These are phyloP conservation scores for Globisporangium solare DNA, from an alignment of 352 stramenopile genomes.

Conservation along the genomic window DNA sequence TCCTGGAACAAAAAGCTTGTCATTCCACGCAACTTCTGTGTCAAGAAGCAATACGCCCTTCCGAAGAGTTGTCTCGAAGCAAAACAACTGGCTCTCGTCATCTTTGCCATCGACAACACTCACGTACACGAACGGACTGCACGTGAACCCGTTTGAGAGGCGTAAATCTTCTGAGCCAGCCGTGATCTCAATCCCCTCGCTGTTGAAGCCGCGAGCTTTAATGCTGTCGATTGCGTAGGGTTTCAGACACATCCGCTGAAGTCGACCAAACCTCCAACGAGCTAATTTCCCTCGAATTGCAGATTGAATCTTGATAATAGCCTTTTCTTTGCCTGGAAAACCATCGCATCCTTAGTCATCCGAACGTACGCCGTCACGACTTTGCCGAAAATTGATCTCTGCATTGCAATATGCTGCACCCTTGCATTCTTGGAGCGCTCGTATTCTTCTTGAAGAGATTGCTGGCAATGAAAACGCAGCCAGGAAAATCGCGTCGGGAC, in stretches of 20 bases:
- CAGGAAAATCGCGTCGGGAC: constrained; percentile 52
- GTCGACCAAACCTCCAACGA: constrained; percentile 35
- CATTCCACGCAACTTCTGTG: constrained; percentile 43
- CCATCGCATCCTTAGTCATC: constrained; percentile 54
- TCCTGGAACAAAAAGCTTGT: constrained; percentile 61
- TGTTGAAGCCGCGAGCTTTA: constrained; percentile 19
- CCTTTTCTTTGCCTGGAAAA: constrained; percentile 53
- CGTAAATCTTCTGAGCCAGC: constrained; percentile 36
- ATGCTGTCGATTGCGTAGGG: constrained; percentile 48
- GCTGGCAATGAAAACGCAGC: constrained; percentile 51
- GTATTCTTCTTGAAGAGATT: constrained; percentile 48
- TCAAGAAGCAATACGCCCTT: constrained; percentile 20
- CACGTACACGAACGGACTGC: constrained; percentile 71
- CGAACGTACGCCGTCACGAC: constrained; percentile 59
- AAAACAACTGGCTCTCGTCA: constrained; percentile 62
- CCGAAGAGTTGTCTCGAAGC: constrained; percentile 57
- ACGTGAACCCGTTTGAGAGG: constrained; percentile 65
- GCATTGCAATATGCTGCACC: constrained; percentile 32
- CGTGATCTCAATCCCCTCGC: neutral
- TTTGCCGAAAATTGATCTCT: constrained; percentile 46
- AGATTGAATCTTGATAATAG: constrained; percentile 54
- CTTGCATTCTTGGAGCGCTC: constrained; percentile 32
- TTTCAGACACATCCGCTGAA: constrained; percentile 53
- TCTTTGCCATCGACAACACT: constrained; percentile 62
- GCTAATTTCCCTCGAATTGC: constrained; percentile 43